Evolutionary conservation across 148 eudicot genomes (phyloP).

Genomic region (Nyssa sinensis): DNA sequence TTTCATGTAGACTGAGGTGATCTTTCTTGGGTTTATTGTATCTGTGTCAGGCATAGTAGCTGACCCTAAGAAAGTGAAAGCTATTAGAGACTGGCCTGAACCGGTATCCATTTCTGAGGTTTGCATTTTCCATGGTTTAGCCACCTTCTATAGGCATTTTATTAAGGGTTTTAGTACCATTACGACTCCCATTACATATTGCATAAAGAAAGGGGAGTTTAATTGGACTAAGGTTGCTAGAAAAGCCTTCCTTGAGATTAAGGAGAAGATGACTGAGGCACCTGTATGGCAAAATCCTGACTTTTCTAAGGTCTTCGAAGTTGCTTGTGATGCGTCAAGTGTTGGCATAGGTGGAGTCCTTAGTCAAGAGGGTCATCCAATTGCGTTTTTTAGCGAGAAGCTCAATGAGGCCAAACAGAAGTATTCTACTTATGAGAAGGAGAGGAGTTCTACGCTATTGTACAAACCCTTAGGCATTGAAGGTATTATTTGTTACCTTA

Average conservation of each 20-base stretch:
- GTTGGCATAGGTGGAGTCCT: background rate
- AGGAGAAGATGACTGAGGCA: background rate
- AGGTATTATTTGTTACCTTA: background rate
- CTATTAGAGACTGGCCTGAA: too few species aligned
- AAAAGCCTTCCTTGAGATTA: too few species aligned
- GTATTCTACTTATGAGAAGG: background rate
- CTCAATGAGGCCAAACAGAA: background rate
- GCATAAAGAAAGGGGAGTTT: background rate
- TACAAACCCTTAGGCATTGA: background rate
- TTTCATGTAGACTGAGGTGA: slow-evolving; percentile 68
- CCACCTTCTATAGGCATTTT: background rate
- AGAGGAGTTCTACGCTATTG: background rate
- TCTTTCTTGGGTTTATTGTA: too few species aligned
- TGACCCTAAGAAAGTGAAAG: too few species aligned
- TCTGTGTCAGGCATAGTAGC: too few species aligned
- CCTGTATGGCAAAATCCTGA: background rate
- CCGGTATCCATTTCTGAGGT: too few species aligned
- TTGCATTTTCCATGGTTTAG: too few species aligned
- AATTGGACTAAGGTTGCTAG: background rate
- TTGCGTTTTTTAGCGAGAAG: background rate
- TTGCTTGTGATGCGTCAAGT: background rate
- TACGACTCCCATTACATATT: background rate
- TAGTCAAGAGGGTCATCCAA: background rate
- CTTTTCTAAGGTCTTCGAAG: background rate
- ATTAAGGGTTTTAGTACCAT: too few species aligned